Evolutionary conservation across 2,329 filamentous ascomycete genomes (phyloP).

Genomic region (Paraconiothyrium brasiliense): DNA sequence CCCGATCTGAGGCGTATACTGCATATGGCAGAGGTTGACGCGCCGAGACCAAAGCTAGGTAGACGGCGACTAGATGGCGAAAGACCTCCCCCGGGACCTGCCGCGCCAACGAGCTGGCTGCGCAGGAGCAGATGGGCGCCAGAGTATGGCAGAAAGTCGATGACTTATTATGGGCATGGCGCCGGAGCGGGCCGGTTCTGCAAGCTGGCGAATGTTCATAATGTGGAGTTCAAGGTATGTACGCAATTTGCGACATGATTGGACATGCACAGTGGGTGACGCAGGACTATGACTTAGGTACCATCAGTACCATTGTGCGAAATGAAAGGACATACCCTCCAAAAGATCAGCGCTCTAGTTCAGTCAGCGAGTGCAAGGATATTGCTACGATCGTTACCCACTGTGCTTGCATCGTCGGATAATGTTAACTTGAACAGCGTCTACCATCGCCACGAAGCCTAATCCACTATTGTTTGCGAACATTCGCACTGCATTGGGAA

Average conservation of each 20-base stretch:
- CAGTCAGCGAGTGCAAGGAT: background rate
- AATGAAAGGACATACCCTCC: background rate
- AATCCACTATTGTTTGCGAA: conserved; percentile 61
- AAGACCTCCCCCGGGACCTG: conserved; percentile 54
- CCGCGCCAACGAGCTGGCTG: conserved; percentile 58
- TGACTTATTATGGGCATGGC: conserved; percentile 26
- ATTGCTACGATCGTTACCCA: background rate
- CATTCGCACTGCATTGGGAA: conserved; percentile 65
- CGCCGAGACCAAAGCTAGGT: conserved; percentile 56
- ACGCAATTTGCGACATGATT: background rate
- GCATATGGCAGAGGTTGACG: conserved; percentile 56
- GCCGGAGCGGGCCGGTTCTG: conserved; percentile 30
- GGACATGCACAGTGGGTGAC: conserved; percentile 1
- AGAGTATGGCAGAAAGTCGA: conserved; percentile 25
- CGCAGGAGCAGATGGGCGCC: conserved; percentile 44
- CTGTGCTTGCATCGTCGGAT: conserved; percentile 14
- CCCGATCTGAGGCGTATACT: conserved; percentile 56
- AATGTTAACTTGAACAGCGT: conserved; percentile 42
- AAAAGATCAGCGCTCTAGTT: background rate
- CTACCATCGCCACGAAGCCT: conserved; percentile 53
- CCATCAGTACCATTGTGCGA: background rate
- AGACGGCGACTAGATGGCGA: conserved; percentile 40
- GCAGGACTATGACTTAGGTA: background rate
- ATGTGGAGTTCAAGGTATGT: conserved; percentile 41
- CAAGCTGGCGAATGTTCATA: conserved; percentile 34